Conservation (phyloP, 1,139 yeast genomes). For the Kluyveromyces sp. region DNA sequence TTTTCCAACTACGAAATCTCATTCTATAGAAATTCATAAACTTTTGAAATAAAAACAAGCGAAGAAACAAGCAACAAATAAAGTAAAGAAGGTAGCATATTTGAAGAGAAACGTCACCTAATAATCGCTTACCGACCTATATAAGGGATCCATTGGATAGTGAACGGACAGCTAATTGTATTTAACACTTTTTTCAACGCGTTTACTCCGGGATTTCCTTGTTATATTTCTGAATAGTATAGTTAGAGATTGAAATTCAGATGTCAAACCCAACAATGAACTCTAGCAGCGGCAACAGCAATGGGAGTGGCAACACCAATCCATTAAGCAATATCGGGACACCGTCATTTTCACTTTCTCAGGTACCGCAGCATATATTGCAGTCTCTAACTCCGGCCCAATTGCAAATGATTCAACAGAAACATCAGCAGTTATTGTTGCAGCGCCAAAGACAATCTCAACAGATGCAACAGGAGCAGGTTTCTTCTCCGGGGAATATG, state of each 20-base stretch:
- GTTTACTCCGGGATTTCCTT: neutral
- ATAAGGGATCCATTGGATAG: too few relatives aligned
- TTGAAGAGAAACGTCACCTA: too few relatives aligned
- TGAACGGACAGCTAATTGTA: too few relatives aligned
- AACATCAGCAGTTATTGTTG: slow-evolving; percentile 27
- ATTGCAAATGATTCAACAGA: slow-evolving; percentile 31
- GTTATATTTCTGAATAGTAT: too few relatives aligned
- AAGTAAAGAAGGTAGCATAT: too few relatives aligned
- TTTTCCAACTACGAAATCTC: too few relatives aligned
- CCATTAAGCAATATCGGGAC: slow-evolving; percentile 30
- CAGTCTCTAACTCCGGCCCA: slow-evolving; percentile 30
- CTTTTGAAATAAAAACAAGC: too few relatives aligned
- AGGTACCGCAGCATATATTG: slow-evolving; percentile 27
- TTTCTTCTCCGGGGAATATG: neutral
- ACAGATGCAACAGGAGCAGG: slow-evolving; percentile 12
- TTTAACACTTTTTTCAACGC: too few relatives aligned
- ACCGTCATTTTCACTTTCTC: slow-evolving; percentile 28
- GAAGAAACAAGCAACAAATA: too few relatives aligned
- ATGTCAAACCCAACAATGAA: slow-evolving; percentile 7
- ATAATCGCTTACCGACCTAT: too few relatives aligned
- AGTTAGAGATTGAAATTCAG: neutral
- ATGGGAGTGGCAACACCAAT: slow-evolving; percentile 7
- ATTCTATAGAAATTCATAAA: too few relatives aligned
- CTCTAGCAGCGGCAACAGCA: neutral
- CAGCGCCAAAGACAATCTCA: slow-evolving; percentile 17